phyloP scores from a whole-genome alignment of 2,329 filamentous ascomycete genomes.

The Raffaelea albimanens region DNA sequence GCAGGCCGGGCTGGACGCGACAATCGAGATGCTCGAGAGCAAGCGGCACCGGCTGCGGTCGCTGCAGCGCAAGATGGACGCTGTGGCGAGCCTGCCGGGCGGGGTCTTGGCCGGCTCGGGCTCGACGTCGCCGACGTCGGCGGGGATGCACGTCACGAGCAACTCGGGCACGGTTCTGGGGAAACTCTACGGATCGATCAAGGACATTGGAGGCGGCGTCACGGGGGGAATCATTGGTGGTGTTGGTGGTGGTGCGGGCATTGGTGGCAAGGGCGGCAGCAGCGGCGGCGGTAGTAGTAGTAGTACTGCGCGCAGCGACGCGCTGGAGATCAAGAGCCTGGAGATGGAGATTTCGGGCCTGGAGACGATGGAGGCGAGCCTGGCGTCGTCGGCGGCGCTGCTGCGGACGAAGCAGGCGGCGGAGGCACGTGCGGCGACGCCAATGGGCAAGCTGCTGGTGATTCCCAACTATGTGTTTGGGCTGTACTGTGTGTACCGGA shows the following conservation, averaged over 20 bases:
- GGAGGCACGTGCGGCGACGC: slow-evolving; percentile 58
- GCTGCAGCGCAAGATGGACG: slow-evolving; percentile 52
- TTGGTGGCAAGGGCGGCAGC: neutral
- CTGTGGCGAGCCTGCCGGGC: slow-evolving; percentile 10
- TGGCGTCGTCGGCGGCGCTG: slow-evolving; percentile 54
- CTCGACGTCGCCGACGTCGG: slow-evolving; percentile 5
- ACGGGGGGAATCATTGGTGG: too few species aligned
- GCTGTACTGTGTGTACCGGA: slow-evolving; percentile 76
- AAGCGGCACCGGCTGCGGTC: slow-evolving; percentile 66
- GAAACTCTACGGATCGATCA: slow-evolving; percentile 57
- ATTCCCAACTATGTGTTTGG: slow-evolving; percentile 60
- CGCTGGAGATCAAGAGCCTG: slow-evolving; percentile 53
- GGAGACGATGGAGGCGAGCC: slow-evolving; percentile 66
- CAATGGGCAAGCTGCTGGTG: slow-evolving; percentile 54
- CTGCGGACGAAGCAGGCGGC: slow-evolving; percentile 54
- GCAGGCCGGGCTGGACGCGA: slow-evolving; percentile 67
- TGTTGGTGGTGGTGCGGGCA: too few species aligned
- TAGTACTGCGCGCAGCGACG: slow-evolving; percentile 32
- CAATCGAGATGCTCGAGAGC: slow-evolving; percentile 66
- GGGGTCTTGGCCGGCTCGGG: neutral
- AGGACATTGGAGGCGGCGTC: slow-evolving; percentile 35
- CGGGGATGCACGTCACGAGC: slow-evolving; percentile 23
- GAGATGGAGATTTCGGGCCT: slow-evolving; percentile 71
- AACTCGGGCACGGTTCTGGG: slow-evolving; percentile 48
- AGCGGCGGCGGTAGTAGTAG: slow-evolving; percentile 21